These are phyloP conservation scores for Wallacemonas sp. DNA, from an alignment of 208 protist species.

Conservation along the genomic window DNA sequence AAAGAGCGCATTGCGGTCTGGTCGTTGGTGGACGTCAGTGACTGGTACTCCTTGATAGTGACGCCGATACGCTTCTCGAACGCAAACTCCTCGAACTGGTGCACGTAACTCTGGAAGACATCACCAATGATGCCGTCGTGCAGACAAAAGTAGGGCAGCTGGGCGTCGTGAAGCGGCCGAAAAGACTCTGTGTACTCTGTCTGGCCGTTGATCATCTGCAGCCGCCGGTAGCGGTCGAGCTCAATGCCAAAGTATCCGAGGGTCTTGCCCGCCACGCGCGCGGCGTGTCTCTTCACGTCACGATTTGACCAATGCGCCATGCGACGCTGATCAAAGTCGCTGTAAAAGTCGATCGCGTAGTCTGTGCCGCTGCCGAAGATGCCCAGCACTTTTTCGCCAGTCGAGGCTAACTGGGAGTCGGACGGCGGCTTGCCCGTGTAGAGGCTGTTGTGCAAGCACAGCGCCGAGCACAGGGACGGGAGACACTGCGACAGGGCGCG, in stretches of 20 bases:
- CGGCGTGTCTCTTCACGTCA: conserved; percentile 81
- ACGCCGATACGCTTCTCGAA: conserved; percentile 82
- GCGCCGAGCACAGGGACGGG: conserved; percentile 82
- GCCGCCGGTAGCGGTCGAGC: conserved; percentile 80
- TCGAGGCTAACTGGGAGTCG: conserved; percentile 75
- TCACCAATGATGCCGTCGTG: conserved; percentile 83
- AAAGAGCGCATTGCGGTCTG: conserved; percentile 60
- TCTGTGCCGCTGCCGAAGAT: conserved; percentile 87
- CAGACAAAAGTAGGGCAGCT: conserved; percentile 89
- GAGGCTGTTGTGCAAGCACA: conserved; percentile 82
- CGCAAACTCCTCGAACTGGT: conserved; percentile 91
- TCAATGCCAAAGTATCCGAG: conserved; percentile 84
- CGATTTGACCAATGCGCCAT: conserved; percentile 91
- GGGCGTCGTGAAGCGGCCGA: conserved; percentile 78
- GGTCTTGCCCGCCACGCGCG: conserved; percentile 81
- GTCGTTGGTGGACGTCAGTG: conserved; percentile 56
- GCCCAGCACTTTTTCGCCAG: conserved; percentile 86
- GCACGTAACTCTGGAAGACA: conserved; percentile 81
- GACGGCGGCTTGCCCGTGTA: conserved; percentile 88
- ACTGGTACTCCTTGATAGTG: conserved; percentile 73
- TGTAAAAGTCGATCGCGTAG: conserved; percentile 82
- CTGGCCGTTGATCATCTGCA: conserved; percentile 88
- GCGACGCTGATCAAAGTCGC: conserved; percentile 68
- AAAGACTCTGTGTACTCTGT: conserved; percentile 78
- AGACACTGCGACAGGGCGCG: conserved; percentile 82